A percentile compares a stretch with the other conserved stretches of the same genome.
phyloP scores from a whole-genome alignment of 441 rosid species.

The Aleurites moluccanus region DNA sequence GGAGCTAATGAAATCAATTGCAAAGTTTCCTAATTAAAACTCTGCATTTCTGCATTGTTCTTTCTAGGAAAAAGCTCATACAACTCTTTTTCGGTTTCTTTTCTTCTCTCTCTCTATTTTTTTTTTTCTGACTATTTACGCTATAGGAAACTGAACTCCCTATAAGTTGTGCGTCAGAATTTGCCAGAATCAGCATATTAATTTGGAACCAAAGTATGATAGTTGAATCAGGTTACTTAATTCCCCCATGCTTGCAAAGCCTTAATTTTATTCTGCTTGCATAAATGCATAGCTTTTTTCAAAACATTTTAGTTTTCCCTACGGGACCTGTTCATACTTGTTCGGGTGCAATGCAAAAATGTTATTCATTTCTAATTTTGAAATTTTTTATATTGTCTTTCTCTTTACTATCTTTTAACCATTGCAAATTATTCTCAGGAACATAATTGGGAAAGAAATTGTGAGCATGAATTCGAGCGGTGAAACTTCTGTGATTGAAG shows the following conservation, averaged over 20 bases:
- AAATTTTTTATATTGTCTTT: not conserved
- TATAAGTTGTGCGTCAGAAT: not conserved
- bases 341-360: no score
- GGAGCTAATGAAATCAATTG: not conserved
- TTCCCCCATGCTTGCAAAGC: not conserved
- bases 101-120: not conserved
- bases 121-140: not conserved
- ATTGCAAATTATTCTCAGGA: constrained; percentile 21
- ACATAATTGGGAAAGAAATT: constrained; percentile 33
- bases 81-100: not conserved
- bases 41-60: not conserved
- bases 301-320: no score
- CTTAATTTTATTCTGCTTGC: not conserved
- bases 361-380: not conserved
- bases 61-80: not conserved
- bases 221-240: not conserved
- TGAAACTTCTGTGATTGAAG: constrained; percentile 11
- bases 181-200: not conserved
- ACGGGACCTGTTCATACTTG: no score
- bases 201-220: not conserved
- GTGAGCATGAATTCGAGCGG: constrained; percentile 29
- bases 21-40: no score
- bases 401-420: not conserved
- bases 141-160: not conserved
- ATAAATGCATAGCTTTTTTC: not conserved